Base-by-base conservation (phyloP, 1,284 basidiomycete species). In the Cutaneotrichosporon dermatis region DNA sequence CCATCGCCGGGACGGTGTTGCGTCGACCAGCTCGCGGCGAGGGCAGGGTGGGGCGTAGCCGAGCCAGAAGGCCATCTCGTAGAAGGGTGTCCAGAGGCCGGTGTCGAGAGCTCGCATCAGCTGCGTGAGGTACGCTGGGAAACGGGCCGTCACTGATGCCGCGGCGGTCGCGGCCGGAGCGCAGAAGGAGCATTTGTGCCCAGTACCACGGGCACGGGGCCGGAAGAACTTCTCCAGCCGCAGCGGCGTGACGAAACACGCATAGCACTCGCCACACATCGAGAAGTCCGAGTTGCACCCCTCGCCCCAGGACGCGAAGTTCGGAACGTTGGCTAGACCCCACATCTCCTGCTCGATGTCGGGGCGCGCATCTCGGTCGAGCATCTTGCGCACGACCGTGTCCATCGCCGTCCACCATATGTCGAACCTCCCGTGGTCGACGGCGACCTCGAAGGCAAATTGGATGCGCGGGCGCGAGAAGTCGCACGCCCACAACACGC, bases 341-440 rank as follows among this genome's bases (percentile, higher is more conserved):
- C 46, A 49, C 46, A 49, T 49, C 37, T 51, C 37, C 25, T 25
- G 25, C 4, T 41, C 39, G 10, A 51, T 11, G 12, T 51, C 50
- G 39, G 50, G 50, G 6, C 50, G 50, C 16, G 5, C 50, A 4
- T 39, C 39, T 10, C 10, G 50, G 12, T 39, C 39, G 8, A 51
- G 16, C 16, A 33, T 25, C 37, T 33, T 39, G 15, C 16, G 16
- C 37, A 51, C 50, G 11, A 51, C 50, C 3, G 39, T 41, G 15
- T 51, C 50, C 39, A 40, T 51, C 13, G 50, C 50, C 16, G 10
- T 40, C 50, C 50, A 51, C 50, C 50, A 51, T 10, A 51, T 39
- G 39, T 51, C 50, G 16, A 51, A 51, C 5, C 11, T 13, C 10
- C 37, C 37, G 25, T 51, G 50, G 16, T 51, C 39, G 39, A 33